A percentile compares a stretch with the other conserved stretches of the same genome.
phyloP scores from a whole-genome alignment of 352 stramenopile species.

The Phytophthora pistaciae region DNA sequence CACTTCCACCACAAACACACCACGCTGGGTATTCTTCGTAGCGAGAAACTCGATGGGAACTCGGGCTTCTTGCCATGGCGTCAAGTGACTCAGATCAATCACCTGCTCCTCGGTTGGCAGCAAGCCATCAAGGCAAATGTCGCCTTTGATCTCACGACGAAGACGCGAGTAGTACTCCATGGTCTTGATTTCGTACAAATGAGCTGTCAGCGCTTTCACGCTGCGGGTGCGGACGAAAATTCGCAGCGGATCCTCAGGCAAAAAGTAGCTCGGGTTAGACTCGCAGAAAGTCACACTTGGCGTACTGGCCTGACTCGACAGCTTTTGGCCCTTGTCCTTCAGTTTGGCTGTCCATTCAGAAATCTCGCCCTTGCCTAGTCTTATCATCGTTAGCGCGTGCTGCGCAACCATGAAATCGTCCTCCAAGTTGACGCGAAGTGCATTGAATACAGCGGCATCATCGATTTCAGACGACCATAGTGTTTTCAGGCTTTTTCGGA shows the following conservation, averaged over 20 bases:
- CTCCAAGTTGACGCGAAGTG: constrained; percentile 24
- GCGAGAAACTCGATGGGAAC: constrained; percentile 43
- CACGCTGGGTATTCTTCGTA: constrained; percentile 31
- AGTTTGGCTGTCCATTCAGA: constrained; percentile 48
- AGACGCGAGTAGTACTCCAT: constrained; percentile 63
- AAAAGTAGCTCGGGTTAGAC: constrained; percentile 54
- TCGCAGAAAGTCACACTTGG: constrained; percentile 58
- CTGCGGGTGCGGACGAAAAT: constrained; percentile 58
- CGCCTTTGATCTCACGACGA: constrained; percentile 52
- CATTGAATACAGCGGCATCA: constrained; percentile 16
- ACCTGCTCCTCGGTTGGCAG: constrained; percentile 64
- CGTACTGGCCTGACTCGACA: constrained; percentile 28
- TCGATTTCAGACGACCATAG: constrained; percentile 33
- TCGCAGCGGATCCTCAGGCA: constrained; percentile 44
- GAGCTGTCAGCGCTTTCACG: constrained; percentile 57
- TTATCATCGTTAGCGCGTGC: constrained; percentile 42
- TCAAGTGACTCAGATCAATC: constrained; percentile 58
- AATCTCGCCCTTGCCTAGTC: constrained; percentile 31
- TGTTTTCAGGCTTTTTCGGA: constrained; percentile 24
- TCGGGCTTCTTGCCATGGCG: constrained; percentile 50
- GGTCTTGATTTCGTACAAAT: constrained; percentile 73
- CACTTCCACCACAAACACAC: constrained; percentile 72
- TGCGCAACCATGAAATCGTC: constrained; percentile 27
- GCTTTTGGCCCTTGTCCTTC: constrained; percentile 22
- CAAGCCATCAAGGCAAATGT: constrained; percentile 67